Conservation (phyloP, 306 rosid species). For the Dryas drummondii region DNA sequence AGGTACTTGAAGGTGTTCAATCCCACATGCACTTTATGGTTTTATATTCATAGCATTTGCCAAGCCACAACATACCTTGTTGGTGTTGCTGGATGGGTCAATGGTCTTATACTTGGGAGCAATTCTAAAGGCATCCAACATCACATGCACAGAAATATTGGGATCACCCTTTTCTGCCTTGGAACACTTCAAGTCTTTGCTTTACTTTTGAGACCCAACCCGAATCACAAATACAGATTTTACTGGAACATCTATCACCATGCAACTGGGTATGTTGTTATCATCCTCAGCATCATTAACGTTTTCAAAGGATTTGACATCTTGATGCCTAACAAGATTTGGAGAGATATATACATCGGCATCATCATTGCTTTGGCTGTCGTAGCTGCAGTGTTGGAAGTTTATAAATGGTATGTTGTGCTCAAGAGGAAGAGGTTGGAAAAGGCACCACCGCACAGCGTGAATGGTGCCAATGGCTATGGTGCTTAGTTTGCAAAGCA, state of each 20-base stretch:
- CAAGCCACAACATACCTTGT: constrained; percentile 76
- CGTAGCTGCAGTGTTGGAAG: constrained; percentile 62
- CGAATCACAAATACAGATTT: constrained; percentile 76
- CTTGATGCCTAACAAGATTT: constrained; percentile 51
- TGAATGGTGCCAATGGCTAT: constrained; percentile 51
- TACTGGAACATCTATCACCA: constrained; percentile 83
- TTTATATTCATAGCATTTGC: constrained; percentile 82
- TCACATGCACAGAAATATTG: constrained; percentile 59
- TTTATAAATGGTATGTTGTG: constrained; percentile 61
- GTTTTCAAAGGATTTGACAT: constrained; percentile 66
- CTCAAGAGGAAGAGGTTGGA: constrained; percentile 48
- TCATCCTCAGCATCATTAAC: constrained; percentile 66
- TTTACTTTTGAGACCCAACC: constrained; percentile 85
- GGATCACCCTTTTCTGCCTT: constrained; percentile 69
- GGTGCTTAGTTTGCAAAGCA: constrained; percentile 23
- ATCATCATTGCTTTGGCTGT: constrained; percentile 62
- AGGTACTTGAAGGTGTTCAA: constrained; percentile 77
- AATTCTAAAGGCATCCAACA: constrained; percentile 46
- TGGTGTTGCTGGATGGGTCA: constrained; percentile 97
- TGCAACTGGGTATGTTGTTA: constrained; percentile 55
- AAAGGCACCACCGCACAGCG: constrained; percentile 25
- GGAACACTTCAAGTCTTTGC: constrained; percentile 98
- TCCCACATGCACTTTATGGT: constrained; percentile 93
- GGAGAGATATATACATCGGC: constrained; percentile 71
- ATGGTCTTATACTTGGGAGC: constrained; percentile 85